These are phyloP conservation scores for Nepenthes mirabilis DNA, from an alignment of 148 eudicot genomes.

Conservation along the genomic window DNA sequence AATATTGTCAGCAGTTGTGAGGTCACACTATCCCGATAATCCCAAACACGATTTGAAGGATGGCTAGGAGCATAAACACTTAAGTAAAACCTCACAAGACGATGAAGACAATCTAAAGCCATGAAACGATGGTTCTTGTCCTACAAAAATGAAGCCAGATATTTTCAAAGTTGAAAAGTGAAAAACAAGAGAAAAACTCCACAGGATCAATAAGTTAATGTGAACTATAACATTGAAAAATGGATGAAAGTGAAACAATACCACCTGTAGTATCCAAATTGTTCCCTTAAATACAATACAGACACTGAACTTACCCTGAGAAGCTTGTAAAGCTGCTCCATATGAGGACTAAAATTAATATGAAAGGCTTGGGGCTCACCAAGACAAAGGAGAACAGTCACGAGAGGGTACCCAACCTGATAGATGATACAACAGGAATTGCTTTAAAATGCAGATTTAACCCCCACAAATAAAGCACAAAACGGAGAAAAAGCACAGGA, in stretches of 20 bases:
- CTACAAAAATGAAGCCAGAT: constrained; percentile 30
- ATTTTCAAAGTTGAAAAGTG: neutral
- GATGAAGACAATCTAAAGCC: constrained; percentile 97
- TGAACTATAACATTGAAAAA: neutral
- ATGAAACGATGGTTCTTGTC: constrained; percentile 97
- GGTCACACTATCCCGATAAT: constrained; percentile 94
- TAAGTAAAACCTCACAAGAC: constrained; percentile 84
- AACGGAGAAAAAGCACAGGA: no score
- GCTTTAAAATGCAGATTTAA: no score
- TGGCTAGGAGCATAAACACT: constrained; percentile 88
- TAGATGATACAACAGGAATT: constrained; percentile 4
- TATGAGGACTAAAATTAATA: constrained; percentile 72
- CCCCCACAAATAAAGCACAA: no score
- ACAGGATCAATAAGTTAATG: neutral
- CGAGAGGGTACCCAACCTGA: constrained; percentile 93
- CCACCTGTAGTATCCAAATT: no score
- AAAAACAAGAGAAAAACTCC: neutral
- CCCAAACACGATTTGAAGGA: constrained; percentile 97
- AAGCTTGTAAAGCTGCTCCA: constrained; percentile 97
- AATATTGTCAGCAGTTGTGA: constrained; percentile 79
- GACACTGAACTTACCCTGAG: constrained; percentile 54
- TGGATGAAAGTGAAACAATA: no score
- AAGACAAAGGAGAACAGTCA: constrained; percentile 93
- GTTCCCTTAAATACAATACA: neutral
- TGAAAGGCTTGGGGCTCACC: constrained; percentile 94